phyloP scores from a whole-genome alignment of 257 asterid genomes.

The Lycium ferocissimum region DNA sequence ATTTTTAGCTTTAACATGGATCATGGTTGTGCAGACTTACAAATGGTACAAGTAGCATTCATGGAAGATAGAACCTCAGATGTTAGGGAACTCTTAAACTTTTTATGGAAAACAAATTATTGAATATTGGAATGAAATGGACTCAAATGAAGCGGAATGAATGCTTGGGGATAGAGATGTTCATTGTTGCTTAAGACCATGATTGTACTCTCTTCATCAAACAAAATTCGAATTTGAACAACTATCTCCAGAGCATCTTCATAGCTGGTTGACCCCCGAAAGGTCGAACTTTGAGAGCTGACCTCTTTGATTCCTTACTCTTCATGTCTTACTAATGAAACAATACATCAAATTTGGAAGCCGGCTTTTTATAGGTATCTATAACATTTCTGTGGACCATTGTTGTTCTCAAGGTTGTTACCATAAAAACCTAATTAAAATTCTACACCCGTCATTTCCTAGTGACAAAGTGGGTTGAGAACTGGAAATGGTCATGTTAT shows the following conservation, averaged over 20 bases:
- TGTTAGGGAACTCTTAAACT: neutral
- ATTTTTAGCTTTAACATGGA: neutral
- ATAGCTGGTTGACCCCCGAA: neutral
- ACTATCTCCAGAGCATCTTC: neutral
- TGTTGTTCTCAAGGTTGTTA: neutral
- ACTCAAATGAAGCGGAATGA: neutral
- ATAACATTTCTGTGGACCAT: neutral
- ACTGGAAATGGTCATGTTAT: neutral
- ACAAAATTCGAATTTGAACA: neutral
- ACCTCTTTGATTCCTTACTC: neutral
- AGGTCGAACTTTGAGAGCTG: neutral
- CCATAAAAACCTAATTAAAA: neutral
- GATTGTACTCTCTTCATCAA: slow-evolving; percentile 5
- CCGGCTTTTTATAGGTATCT: neutral
- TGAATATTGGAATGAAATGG: neutral
- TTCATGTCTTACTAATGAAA: neutral
- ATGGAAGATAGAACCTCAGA: neutral
- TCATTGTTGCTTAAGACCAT: neutral
- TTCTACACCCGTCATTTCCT: neutral
- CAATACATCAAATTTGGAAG: neutral
- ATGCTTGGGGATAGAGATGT: neutral
- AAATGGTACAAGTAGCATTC: neutral
- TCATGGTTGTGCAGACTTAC: neutral
- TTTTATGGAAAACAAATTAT: neutral
- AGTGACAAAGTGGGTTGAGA: slow-evolving; percentile 2